Evolutionary conservation across 139 green algal species (phyloP), one percentile per base, ranked within the genome.

Genomic region (Haematococcus lacustris): DNA sequence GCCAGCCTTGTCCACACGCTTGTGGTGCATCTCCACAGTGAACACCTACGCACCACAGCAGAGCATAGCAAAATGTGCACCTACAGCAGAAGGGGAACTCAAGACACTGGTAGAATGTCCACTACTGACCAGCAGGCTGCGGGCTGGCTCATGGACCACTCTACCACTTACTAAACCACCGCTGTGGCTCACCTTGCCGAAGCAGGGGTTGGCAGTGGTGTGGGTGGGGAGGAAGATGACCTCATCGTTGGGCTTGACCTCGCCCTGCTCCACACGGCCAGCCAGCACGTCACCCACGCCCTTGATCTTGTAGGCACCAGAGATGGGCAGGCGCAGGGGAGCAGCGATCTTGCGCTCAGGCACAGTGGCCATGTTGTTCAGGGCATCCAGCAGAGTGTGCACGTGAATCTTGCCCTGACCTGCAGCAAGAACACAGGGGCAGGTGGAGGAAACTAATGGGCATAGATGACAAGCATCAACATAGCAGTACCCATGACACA

Each of bases 1-100:
- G 70, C 83, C 83, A 57, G 90, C 91, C 87, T 94, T 84, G 41
- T 91, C 87, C 74, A 98, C 87, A 75, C 89, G 89, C 94, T 98
- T 94, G 88, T 99, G 95, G 91, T 99, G 95, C 95, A 99, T 98
- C 92, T 99, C 95, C 75, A 99, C 93, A 50, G 95, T 97, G 87
- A 97, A 97, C 67, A 98, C 93, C n/a, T n/a, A n/a, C n/a, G n/a
- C n/a, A n/a, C n/a, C n/a, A n/a, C n/a, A n/a, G n/a, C n/a, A n/a
- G n/a, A n/a, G n/a, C n/a, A n/a, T n/a, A n/a, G n/a, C n/a, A n/a
- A n/a, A n/a, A n/a, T n/a, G n/a, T n/a, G n/a, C n/a, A n/a, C n/a
- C n/a, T n/a, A n/a, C n/a, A n/a, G n/a, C n/a, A n/a, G n/a, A n/a
- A n/a, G n/a, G n/a, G n/a, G n/a, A n/a, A n/a, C n/a, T n/a, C n/a